These are phyloP conservation scores for Chaetoscypha palmicola DNA, from an alignment of 2,329 filamentous ascomycete genomes.

Conservation along the genomic window DNA sequence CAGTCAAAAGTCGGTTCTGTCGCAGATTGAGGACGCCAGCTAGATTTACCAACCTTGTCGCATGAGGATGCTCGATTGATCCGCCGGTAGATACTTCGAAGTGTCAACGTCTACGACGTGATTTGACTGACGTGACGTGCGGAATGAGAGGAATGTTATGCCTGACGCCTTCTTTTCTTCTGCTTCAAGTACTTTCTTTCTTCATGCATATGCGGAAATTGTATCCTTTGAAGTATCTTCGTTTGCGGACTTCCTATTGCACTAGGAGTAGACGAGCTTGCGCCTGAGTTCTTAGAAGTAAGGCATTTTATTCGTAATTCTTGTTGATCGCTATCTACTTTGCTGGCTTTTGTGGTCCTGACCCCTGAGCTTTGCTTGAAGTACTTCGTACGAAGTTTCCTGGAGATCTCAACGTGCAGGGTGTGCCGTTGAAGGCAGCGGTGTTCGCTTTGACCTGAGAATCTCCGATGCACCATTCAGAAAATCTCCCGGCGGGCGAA, in stretches of 20 bases:
- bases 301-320: too few species aligned
- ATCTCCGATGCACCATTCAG: neutral
- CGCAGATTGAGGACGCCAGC: neutral
- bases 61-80: conserved; percentile 3
- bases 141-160: conserved; percentile 1
- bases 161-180: neutral
- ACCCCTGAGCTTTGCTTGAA: too few species aligned
- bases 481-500: neutral
- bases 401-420: neutral
- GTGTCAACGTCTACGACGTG: neutral
- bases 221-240: too few species aligned
- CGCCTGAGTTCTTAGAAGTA: too few species aligned
- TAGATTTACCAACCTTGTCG: neutral
- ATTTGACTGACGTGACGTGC: neutral
- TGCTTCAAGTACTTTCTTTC: conserved; percentile 1
- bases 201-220: neutral
- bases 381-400: too few species aligned
- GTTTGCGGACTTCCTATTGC: too few species aligned
- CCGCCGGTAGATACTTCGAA: conserved; percentile 1
- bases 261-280: too few species aligned
- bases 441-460: neutral
- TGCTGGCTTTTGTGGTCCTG: too few species aligned
- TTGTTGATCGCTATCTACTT: too few species aligned
- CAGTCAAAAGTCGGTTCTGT: neutral
- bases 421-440: neutral